Evolutionary conservation across 192 early-diverging fungal genomes (phyloP), one percentile per base, ranked within the genome.

Genomic region (Backusella macrospora): DNA sequence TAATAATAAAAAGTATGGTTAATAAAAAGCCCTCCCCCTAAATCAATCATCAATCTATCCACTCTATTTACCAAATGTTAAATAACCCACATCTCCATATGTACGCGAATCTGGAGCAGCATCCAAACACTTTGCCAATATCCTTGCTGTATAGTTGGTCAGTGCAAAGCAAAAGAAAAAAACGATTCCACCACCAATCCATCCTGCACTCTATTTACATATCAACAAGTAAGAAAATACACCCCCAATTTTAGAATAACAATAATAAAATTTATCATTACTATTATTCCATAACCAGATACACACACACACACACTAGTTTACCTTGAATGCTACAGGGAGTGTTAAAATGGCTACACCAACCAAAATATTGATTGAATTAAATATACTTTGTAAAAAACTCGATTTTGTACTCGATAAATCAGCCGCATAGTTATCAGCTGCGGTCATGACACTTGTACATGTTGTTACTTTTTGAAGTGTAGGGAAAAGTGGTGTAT

Each of bases 281-380:
- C 29, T 34, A 34, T 34, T 34, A 34, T 34, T 34, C 29, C 29
- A 34, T 34, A 34, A 34, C n/a, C n/a, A n/a, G n/a, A n/a, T n/a
- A 34, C 29, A 34, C 2, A 34, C 29, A 34, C 29, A 34, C 29
- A 34, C 29, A 34, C 29, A 34, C 29, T 34, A 46, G 4, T 44
- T 76, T 49, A 82, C 79, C 14, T 81, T 80, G 39, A 92, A 80
- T n/a, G 84, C 87, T 39, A 86, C 81, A 7, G 91, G 91, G 3
- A 92, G 73, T 4, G 89, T 76, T 21, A 92, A 75, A 47, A 92
- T 86, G 40, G 86, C 91, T 65, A 92, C 85, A 23, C 89, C 89
- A 69, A 89, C 86, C 34, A 90, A 75, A 40, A 90, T 84, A 71
- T 90, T 90, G 47, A 90, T 81, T 2, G 80, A 81, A 69, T 90